Conservation (phyloP, 1,139 yeast genomes). For the Blastobotrys capitulatus region DNA sequence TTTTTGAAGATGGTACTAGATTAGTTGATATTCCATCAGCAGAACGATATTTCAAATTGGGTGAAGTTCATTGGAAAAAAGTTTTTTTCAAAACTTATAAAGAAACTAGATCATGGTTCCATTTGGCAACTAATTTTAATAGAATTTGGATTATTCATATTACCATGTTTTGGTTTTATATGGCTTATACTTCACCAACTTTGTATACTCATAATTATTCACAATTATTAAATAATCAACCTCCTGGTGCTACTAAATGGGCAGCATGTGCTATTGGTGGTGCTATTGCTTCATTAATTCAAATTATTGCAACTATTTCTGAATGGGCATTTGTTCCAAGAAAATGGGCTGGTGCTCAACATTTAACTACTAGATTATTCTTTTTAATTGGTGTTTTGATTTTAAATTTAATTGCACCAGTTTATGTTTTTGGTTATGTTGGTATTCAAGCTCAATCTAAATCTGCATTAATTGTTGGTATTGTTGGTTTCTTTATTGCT, state of each 20-base stretch:
- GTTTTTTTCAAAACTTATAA: constrained; percentile 95
- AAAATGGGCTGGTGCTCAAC: constrained; percentile 99
- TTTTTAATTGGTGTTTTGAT: constrained; percentile 63
- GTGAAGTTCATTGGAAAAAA: constrained; percentile 88
- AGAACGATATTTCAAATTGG: constrained; percentile 83
- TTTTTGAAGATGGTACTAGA: constrained; percentile 85
- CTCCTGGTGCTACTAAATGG: constrained; percentile 85
- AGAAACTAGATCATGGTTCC: constrained; percentile 98
- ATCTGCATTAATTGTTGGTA: constrained; percentile 76
- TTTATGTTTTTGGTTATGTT: constrained; percentile 72
- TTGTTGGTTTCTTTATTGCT: constrained; percentile 87
- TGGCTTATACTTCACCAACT: constrained; percentile 88
- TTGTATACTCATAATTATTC: constrained; percentile 80
- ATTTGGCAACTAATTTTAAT: constrained; percentile 88
- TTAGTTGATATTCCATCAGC: constrained; percentile 84
- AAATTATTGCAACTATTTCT: constrained; percentile 78
- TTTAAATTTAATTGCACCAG: constrained; percentile 77
- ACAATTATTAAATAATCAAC: constrained; percentile 79
- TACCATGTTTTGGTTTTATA: constrained; percentile 89
- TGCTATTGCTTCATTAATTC: constrained; percentile 72
- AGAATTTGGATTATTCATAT: constrained; percentile 97
- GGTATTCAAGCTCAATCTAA: constrained; percentile 62
- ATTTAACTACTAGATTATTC: constrained; percentile 78
- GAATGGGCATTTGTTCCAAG: constrained; percentile 98
- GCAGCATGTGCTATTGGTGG: constrained; percentile 93